Base-by-base conservation (phyloP, 1,284 basidiomycete genomes). In the Inonotus hispidus region DNA sequence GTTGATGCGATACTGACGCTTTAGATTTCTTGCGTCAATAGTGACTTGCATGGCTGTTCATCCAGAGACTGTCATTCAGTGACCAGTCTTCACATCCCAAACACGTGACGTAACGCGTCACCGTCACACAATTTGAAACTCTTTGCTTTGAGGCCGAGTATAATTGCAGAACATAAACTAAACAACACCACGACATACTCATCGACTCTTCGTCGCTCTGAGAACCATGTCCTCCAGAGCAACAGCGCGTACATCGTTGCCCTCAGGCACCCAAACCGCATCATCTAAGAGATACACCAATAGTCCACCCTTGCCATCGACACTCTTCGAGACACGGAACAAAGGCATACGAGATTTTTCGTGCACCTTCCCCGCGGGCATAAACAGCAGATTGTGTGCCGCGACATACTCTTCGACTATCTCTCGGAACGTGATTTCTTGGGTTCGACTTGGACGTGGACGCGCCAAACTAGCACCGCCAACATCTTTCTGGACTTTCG, bases 391-490 rank as follows among this genome's bases (percentile, higher is more conserved):
- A 73, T 99, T 95, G 71, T 91, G 85, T 23, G 83, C 75, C 1
- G 92, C 85, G 2, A 90, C 89, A 67, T 80, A 87, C 35, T 98
- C 95, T 71, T 98, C 94, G 49, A 95, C 92, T 58, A 99, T 88
- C 6, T 85, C 81, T 3, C 89, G 83, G 84, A 99, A 98, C 0
- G 93, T 95, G 66, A 96, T 90, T 77, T 82, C 88, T 65, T 83
- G 82, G n/a, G 79, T 75, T 41, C 85, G 79, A 5, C 80, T 72
- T 0, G 84, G 69, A 0, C 66, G 68, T 54, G 73, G 3, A 47
- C 76, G 77, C 11, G 72, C 65, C n/a, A 70, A 23, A 4, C 32
- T 8, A 32, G 8, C 32, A 8, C 32, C 32, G n/a, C 16, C 38
- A 13, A 29, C 32, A 37, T 21, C 45, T 25, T 49, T 41, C 45